Evolutionary conservation across 352 stramenopile genomes (phyloP).

Genomic region (Halophytophthora polymorphica): DNA sequence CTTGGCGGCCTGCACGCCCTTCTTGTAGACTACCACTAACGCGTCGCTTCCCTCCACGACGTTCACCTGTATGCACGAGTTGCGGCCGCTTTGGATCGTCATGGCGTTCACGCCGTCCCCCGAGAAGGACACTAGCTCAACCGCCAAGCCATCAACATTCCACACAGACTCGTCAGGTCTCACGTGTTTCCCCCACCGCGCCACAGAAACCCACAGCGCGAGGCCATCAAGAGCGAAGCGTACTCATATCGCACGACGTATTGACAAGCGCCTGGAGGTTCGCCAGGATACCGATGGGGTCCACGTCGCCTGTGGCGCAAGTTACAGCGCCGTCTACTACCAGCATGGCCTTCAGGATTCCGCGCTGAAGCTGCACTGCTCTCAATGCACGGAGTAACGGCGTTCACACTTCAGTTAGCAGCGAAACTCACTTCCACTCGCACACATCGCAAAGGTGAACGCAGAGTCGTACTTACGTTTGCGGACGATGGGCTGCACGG

Average conservation of each 20-base stretch:
- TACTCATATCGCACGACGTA: slow-evolving; percentile 85
- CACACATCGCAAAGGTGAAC: background rate
- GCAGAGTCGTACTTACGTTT: slow-evolving; percentile 53
- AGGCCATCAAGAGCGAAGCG: slow-evolving; percentile 10
- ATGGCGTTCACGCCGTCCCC: slow-evolving; percentile 79
- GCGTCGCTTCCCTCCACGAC: slow-evolving; percentile 75
- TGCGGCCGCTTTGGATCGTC: slow-evolving; percentile 84
- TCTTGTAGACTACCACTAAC: slow-evolving; percentile 87
- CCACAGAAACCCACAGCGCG: background rate
- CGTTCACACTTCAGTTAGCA: background rate
- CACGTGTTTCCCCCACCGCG: background rate
- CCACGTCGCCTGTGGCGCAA: slow-evolving; percentile 82
- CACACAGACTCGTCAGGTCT: slow-evolving; percentile 2
- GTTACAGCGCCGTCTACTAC: slow-evolving; percentile 82
- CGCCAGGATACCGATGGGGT: slow-evolving; percentile 88
- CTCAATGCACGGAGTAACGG: slow-evolving; percentile 7
- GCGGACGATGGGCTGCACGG: slow-evolving; percentile 78
- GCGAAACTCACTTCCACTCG: background rate
- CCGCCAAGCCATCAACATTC: too few relatives aligned
- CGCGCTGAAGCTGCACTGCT: slow-evolving; percentile 84
- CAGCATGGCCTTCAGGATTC: slow-evolving; percentile 88
- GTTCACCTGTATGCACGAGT: slow-evolving; percentile 86
- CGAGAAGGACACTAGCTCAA: slow-evolving; percentile 70
- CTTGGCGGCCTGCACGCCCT: slow-evolving; percentile 53
- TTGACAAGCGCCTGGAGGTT: slow-evolving; percentile 89